Conservation (phyloP, 805 yeast species). For the Kazachstania martiniae region DNA sequence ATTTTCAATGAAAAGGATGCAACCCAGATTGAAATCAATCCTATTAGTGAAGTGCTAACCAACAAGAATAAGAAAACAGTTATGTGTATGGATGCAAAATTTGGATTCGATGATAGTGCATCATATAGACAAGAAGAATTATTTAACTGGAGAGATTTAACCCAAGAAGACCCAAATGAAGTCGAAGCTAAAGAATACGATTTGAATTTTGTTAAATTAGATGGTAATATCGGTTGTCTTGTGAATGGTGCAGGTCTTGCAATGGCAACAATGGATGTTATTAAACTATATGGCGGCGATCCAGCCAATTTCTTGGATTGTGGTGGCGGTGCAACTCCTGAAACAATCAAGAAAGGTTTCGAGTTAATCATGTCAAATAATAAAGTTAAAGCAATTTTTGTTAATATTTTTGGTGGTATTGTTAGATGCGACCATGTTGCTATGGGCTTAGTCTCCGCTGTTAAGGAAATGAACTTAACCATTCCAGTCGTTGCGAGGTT, state of each 20-base stretch:
- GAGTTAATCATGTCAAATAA: conserved; percentile 82
- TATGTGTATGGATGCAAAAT: conserved; percentile 98
- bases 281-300: conserved; percentile 94
- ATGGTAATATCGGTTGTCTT: conserved; percentile 96
- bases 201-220: conserved; percentile 92
- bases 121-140: conserved; percentile 89
- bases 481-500: conserved; percentile 96
- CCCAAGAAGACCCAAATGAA: conserved; percentile 98
- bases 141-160: conserved; percentile 80
- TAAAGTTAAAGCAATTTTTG: conserved; percentile 89
- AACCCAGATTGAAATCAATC: conserved; percentile 97
- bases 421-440: conserved; percentile 99
- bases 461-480: conserved; percentile 79
- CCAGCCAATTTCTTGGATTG: conserved; percentile 99
- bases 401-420: conserved; percentile 98
- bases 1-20: conserved; percentile 89
- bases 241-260: conserved; percentile 99
- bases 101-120: conserved; percentile 96
- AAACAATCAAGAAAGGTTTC: conserved; percentile 95
- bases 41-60: conserved; percentile 78
- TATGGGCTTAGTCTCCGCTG: conserved; percentile 89
- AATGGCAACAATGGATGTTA: conserved; percentile 99
- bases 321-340: conserved; percentile 99
- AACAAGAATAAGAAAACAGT: conserved; percentile 56
- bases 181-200: conserved; percentile 83